phyloP scores from a whole-genome alignment of 2,329 filamentous ascomycete genomes.

The Cladosporium colombiae region DNA sequence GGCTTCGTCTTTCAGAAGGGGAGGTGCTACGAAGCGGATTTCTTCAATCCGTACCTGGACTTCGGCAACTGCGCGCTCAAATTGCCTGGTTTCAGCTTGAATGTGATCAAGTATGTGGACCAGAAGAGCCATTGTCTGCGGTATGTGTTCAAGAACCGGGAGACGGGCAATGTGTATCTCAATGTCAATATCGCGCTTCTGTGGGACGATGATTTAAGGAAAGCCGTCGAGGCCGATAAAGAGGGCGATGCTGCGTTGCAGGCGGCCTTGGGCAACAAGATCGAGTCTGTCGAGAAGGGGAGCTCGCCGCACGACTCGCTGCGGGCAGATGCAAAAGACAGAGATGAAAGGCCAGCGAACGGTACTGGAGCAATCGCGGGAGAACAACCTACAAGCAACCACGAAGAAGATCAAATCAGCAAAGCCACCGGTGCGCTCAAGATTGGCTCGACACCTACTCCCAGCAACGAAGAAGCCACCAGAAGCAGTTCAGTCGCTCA shows the following conservation, averaged over 20 bases:
- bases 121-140: conserved; percentile 50
- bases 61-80: conserved; percentile 49
- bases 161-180: conserved; percentile 44
- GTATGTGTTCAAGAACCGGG: conserved; percentile 48
- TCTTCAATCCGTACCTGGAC: conserved; percentile 52
- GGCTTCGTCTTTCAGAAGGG: conserved; percentile 47
- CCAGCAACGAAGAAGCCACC: not conserved
- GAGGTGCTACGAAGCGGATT: conserved; percentile 47
- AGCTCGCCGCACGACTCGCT: conserved; percentile 3
- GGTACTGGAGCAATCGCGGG: not conserved
- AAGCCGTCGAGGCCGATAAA: conserved; percentile 36
- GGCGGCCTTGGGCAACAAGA: not conserved
- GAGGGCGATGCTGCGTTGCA: conserved; percentile 20
- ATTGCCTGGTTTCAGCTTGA: conserved; percentile 48
- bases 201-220: conserved; percentile 45
- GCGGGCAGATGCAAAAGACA: not conserved
- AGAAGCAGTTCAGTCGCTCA: not conserved
- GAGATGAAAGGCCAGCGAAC: not conserved
- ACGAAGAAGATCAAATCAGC: not conserved
- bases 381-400: not conserved
- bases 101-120: conserved; percentile 49
- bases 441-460: not conserved
- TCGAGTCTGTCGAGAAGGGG: no score
- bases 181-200: conserved; percentile 50
- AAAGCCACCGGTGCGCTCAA: not conserved